Base-by-base conservation (phyloP, 495 filamentous ascomycete genomes). In the Aspergillus ostianus region DNA sequence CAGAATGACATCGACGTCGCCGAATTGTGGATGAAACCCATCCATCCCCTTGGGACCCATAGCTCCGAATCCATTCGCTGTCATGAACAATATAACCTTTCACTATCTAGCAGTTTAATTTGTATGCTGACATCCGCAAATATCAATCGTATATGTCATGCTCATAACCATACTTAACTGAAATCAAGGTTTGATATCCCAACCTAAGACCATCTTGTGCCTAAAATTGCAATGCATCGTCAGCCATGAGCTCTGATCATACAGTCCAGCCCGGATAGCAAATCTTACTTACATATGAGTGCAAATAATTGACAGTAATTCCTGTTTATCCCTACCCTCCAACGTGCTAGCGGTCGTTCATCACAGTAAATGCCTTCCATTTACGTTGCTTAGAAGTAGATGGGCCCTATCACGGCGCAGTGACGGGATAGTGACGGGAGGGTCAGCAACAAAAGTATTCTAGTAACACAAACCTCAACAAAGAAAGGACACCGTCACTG, bases 1-100 rank as follows among this genome's bases (percentile, higher is more conserved):
- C 56, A 58, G n/a, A 10, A 30, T 58, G 56, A 58, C 56, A 58
- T 58, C 45, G 20, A 26, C 15, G 27, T 51, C 23, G 21, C 23
- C 9, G 23, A 21, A 56, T 8, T 36, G 32, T n/a, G n/a, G n/a
- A n/a, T n/a, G n/a, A n/a, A n/a, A n/a, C 13, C 36, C 10, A 41
- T 15, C 29, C 29, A 26, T 32, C 36, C 13, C 13, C 3, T 13
- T 13, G 36, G 13, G 13, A 12, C 36, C 10, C 36, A 15, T 10
- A 41, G 4, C 3, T 17, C 36, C 10, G 36, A 41, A 13, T 15
- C 36, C 9, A 12, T 41, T 10, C 36, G 12, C 36, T 15, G 36
- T 12, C 36, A 41, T 41, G 36, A 10, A 15, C 13, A 6, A 41
- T 2, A 10, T 12, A 41, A 15, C 13, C 10, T 2, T 15, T 41